Evolutionary conservation across 805 yeast species (phyloP).

Genomic region (Lipomyces orientalis): DNA sequence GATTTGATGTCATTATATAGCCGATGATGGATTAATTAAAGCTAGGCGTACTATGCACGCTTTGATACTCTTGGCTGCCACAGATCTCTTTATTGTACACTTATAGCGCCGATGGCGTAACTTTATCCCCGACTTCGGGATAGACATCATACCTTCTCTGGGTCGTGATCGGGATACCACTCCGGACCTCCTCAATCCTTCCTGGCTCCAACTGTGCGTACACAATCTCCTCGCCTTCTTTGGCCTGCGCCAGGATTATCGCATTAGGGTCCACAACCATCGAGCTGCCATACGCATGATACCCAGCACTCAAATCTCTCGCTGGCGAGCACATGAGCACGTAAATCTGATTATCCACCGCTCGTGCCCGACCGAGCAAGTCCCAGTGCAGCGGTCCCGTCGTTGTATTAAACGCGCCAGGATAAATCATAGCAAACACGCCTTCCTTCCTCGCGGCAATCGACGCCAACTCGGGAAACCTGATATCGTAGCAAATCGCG

Average conservation of each 20-base stretch:
- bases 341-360: constrained; percentile 85
- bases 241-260: constrained; percentile 73
- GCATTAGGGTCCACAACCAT: constrained; percentile 95
- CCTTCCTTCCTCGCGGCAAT: constrained; percentile 69
- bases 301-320: constrained; percentile 85
- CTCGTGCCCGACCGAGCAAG: constrained; percentile 76
- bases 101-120: constrained; percentile 16
- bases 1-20: not conserved
- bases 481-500: constrained; percentile 82
- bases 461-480: constrained; percentile 83
- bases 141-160: constrained; percentile 78
- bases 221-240: constrained; percentile 75
- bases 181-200: constrained; percentile 60
- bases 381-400: constrained; percentile 96
- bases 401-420: constrained; percentile 90
- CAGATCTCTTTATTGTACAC: not conserved
- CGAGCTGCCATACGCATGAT: constrained; percentile 85
- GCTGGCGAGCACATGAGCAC: constrained; percentile 94
- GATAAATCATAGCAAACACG: constrained; percentile 78
- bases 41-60: not conserved
- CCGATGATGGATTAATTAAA: not conserved
- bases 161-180: constrained; percentile 67
- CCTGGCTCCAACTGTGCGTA: constrained; percentile 75
- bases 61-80: not conserved
- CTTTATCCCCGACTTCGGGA: constrained; percentile 49